Conservation (phyloP, 2,329 filamentous ascomycete genomes). For the Talaromyces sp. region DNA sequence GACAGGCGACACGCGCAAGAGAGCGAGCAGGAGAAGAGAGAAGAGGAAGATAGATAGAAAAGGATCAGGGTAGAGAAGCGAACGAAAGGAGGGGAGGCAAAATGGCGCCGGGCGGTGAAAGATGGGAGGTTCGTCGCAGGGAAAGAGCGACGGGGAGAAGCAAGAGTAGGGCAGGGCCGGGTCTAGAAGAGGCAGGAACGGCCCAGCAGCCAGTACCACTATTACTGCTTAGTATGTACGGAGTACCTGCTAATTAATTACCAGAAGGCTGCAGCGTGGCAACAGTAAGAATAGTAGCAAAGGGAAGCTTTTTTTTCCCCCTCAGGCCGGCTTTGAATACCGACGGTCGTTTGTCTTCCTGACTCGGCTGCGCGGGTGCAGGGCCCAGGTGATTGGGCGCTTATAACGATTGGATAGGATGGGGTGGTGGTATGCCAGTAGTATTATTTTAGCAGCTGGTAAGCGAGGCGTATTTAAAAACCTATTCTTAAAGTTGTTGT, state of each 20-base stretch:
- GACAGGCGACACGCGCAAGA: background rate
- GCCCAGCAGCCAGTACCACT: background rate
- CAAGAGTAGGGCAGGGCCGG: background rate
- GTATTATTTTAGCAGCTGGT: background rate
- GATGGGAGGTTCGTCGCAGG: background rate
- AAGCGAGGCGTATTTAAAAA: background rate
- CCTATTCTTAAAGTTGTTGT: background rate
- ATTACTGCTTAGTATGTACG: too few species aligned
- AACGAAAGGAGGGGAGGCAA: conserved; percentile 3
- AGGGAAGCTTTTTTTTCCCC: background rate
- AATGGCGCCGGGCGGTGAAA: background rate
- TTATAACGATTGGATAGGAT: too few species aligned
- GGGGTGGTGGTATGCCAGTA: background rate
- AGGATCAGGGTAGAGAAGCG: background rate
- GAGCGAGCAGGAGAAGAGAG: background rate
- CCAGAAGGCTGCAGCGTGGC: too few species aligned
- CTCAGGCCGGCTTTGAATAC: background rate
- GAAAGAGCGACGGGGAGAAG: background rate
- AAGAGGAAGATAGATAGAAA: background rate
- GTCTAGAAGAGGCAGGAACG: conserved; percentile 2
- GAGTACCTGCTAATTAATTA: too few species aligned
- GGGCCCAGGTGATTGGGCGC: background rate
- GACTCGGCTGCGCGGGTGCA: background rate
- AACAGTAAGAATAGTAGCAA: background rate
- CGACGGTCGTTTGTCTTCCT: background rate